Conservation (phyloP, 2,329 filamentous ascomycete genomes). For the Ophiostoma himal-ulmi region DNA sequence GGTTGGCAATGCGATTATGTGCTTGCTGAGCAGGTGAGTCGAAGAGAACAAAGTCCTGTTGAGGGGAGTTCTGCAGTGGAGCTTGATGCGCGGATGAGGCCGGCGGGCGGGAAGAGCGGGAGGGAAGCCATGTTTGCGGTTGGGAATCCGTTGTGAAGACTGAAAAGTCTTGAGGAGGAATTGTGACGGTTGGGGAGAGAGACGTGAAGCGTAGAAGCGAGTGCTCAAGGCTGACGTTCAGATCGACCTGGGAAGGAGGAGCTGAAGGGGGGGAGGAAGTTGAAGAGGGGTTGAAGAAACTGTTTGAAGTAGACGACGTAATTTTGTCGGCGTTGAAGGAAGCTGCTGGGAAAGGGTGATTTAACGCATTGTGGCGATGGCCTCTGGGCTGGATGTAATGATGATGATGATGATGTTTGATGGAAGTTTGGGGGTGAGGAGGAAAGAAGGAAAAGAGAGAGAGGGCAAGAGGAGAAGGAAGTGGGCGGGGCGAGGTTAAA, state of each 20-base stretch:
- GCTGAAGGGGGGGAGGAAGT: slow-evolving; percentile 45
- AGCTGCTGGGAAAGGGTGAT: slow-evolving; percentile 36
- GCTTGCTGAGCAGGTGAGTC: slow-evolving; percentile 43
- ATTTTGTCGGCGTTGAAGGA: slow-evolving; percentile 46
- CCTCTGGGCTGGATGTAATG: slow-evolving; percentile 28
- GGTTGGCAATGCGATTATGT: slow-evolving; percentile 40
- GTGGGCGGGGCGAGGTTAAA: slow-evolving; percentile 29
- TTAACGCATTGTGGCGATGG: slow-evolving; percentile 55
- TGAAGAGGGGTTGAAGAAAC: slow-evolving; percentile 35
- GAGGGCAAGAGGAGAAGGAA: slow-evolving; percentile 27
- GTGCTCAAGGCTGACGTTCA: slow-evolving; percentile 62
- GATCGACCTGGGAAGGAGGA: slow-evolving; percentile 53
- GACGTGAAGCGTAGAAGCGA: slow-evolving; percentile 54
- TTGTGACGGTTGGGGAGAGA: slow-evolving; percentile 54
- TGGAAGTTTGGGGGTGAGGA: slow-evolving; percentile 35
- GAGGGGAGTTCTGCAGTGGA: slow-evolving; percentile 42
- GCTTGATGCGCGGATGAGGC: slow-evolving; percentile 55
- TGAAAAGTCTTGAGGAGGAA: slow-evolving; percentile 60
- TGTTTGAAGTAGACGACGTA: slow-evolving; percentile 39
- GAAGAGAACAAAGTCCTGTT: slow-evolving; percentile 77
- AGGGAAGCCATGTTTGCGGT: slow-evolving; percentile 74
- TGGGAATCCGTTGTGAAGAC: slow-evolving; percentile 78
- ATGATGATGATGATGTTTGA: slow-evolving; percentile 28
- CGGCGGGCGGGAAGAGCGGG: slow-evolving; percentile 58
- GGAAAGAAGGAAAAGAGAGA: slow-evolving; percentile 31